Evolutionary conservation across 2,329 filamentous ascomycete species (phyloP).

Genomic region (Colletotrichum sidae): DNA sequence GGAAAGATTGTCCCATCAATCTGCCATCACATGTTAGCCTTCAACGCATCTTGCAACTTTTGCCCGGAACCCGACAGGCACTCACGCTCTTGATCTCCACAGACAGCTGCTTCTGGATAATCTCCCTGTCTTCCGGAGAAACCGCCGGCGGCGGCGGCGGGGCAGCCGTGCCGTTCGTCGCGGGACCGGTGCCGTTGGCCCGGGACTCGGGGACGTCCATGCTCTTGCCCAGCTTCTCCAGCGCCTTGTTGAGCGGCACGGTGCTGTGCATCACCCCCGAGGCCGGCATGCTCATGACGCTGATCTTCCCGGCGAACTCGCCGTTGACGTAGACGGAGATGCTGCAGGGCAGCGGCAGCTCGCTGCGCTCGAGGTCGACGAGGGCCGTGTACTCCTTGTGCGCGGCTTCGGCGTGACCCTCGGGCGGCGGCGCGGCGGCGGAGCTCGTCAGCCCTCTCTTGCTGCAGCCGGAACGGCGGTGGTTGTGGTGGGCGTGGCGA

Average conservation of each 20-base stretch:
- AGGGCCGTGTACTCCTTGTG: slow-evolving; percentile 47
- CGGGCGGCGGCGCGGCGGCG: not conserved
- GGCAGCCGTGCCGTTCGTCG: not conserved
- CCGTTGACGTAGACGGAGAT: slow-evolving; percentile 49
- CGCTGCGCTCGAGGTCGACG: slow-evolving; percentile 48
- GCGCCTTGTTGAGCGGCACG: not conserved
- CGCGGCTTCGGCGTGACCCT: slow-evolving; percentile 6
- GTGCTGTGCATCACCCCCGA: slow-evolving; percentile 4
- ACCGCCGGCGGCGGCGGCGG: not conserved
- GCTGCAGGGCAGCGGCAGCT: slow-evolving; percentile 50
- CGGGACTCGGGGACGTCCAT: not conserved
- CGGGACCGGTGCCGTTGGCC: not conserved
- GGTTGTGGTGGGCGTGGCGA: not conserved
- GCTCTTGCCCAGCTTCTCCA: not conserved
- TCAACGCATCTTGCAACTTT: not conserved
- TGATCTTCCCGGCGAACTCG: slow-evolving; percentile 47
- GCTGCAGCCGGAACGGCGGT: not conserved
- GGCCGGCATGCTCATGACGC: slow-evolving; percentile 46
- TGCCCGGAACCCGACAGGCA: not conserved
- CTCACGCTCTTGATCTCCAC: slow-evolving; percentile 16
- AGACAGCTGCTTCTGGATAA: slow-evolving; percentile 1
- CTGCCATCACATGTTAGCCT: not conserved
- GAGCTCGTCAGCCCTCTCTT: not conserved
- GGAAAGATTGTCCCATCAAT: slow-evolving; percentile 5
- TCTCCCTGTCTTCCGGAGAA: not conserved